phyloP scores from a whole-genome alignment of 306 rosid genomes.

The Trifolium fragiferum region DNA sequence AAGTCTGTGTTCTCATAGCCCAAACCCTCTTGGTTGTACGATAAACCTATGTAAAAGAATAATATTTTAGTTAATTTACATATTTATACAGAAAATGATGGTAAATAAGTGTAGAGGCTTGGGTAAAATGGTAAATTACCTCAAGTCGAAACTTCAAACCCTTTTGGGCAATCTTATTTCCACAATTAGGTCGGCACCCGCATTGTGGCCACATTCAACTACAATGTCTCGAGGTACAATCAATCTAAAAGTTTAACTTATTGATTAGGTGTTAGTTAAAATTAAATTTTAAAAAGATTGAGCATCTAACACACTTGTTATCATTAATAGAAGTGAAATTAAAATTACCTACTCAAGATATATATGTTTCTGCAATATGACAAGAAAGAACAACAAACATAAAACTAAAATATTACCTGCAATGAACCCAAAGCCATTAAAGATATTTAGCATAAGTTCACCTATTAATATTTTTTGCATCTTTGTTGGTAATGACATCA shows the following conservation, averaged over 20 bases:
- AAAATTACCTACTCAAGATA: not conserved
- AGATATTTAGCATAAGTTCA: not conserved
- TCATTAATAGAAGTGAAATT: too few species aligned
- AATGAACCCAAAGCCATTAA: not conserved
- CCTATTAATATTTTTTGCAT: not conserved
- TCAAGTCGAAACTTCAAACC: not conserved
- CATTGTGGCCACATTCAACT: slow-evolving; percentile 31
- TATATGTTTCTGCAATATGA: too few species aligned
- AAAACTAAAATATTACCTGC: slow-evolving; percentile 6
- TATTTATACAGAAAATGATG: not conserved
- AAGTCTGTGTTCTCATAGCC: slow-evolving; percentile 15
- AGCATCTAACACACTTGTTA: not conserved
- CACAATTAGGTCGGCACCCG: slow-evolving; percentile 25
- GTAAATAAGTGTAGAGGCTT: not conserved
- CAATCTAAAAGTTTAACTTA: not conserved
- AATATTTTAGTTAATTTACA: not conserved
- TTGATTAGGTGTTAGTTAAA: not conserved
- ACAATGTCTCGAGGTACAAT: slow-evolving; percentile 11
- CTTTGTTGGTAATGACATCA: slow-evolving; percentile 1
- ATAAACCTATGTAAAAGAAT: slow-evolving; percentile 27
- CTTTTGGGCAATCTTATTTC: slow-evolving; percentile 14
- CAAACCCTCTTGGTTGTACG: slow-evolving; percentile 23
- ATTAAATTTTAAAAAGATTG: not conserved
- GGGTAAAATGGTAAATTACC: not conserved
- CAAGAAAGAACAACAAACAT: not conserved